These are phyloP conservation scores for Ilex asprella DNA, from an alignment of 257 asterid genomes.

Conservation along the genomic window DNA sequence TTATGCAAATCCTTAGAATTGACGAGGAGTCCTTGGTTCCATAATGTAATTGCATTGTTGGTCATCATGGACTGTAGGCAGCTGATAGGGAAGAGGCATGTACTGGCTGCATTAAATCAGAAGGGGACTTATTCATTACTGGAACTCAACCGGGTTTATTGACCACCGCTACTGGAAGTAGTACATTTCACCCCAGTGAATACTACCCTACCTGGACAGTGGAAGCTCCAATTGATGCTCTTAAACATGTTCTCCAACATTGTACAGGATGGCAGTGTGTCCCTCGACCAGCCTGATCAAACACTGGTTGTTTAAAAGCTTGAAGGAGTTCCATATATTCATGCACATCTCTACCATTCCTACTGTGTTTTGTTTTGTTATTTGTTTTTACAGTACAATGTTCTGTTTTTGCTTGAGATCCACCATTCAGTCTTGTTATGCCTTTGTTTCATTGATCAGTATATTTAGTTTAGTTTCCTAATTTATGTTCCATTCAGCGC, in stretches of 20 bases:
- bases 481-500: too few relatives aligned
- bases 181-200: constrained; percentile 49
- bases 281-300: constrained; percentile 33
- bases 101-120: constrained; percentile 61
- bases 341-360: too few relatives aligned
- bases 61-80: constrained; percentile 40
- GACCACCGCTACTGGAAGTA: constrained; percentile 22
- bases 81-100: constrained; percentile 53
- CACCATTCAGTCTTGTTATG: too few relatives aligned
- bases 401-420: too few relatives aligned
- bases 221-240: constrained; percentile 45
- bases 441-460: too few relatives aligned
- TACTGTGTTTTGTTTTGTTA: too few relatives aligned
- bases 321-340: neutral
- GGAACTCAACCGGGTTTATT: constrained; percentile 50
- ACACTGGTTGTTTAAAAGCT: constrained; percentile 14
- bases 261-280: constrained; percentile 63
- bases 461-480: too few relatives aligned
- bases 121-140: constrained; percentile 55
- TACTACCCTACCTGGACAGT: constrained; percentile 55
- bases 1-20: too few relatives aligned
- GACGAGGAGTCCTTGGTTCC: neutral
- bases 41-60: neutral
- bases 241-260: constrained; percentile 54
- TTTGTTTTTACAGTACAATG: too few relatives aligned